Evolutionary conservation across 31 red algal species (phyloP), one percentile per base, ranked within the genome.

Genomic region (Bonnemaisonia californica): DNA sequence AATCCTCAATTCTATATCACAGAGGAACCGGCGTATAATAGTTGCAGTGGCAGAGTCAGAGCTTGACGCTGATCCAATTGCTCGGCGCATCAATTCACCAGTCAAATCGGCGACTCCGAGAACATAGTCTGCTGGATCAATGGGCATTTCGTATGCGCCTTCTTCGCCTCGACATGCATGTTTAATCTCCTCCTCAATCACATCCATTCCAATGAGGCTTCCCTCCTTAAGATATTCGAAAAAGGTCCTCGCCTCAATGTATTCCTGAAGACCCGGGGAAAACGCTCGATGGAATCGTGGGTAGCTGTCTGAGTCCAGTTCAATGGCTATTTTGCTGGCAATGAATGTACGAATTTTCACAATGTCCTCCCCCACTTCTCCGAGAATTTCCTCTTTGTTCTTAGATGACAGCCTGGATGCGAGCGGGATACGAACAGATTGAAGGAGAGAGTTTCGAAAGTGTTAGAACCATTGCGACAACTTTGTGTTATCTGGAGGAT

Each of bases 181-280:
- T 33, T 34, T 62, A 2, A 81, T 78, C 54, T 93, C 76, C 35
- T 40, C 60, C 41, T 78, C 33, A 27, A 94, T 66, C 5, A 74
- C 28, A 8, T 77, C 57, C 7, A 48, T 28, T 22, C 62, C 45
- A 51, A 73, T 45, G 31, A 79, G 37, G 47, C 23, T 55, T 13
- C 62, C 65, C 16, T 83, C 21, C 26, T 33, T 38, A 13, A 88
- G 19, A 39, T 68, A 91, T 23, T 59, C 41, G 1, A 79, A 45
- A 36, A 94, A 82, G 18, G 66, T 70, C 3, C 79, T 36, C 3
- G 91, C 83, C 57, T 94, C 91, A 36, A 94, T 59, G 55, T 89
- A 94, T 73, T 94, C 91, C 70, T 94, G 91, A 32, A 94, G 59
- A 57, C 91, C 91, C 12, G 77, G 55, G 28, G 91, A 88, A 66